phyloP scores from a whole-genome alignment of 495 filamentous ascomycete genomes.

The Hypoxylon intermedium region DNA sequence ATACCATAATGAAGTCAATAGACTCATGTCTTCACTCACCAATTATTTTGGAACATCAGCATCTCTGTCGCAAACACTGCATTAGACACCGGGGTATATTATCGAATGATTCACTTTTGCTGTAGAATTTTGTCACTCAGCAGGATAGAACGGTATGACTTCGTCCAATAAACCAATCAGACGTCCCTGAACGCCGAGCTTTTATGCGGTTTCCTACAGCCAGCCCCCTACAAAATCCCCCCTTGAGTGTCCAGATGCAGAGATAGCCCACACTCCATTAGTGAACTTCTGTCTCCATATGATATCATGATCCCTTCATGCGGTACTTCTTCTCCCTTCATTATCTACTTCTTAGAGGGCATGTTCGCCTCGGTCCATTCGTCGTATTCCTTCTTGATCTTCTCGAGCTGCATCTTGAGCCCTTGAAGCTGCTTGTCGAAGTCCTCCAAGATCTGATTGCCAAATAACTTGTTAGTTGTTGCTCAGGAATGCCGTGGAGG shows the following conservation, averaged over 20 bases:
- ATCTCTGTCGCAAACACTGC: not conserved
- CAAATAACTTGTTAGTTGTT: conserved; percentile 38
- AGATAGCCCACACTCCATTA: conserved; percentile 6
- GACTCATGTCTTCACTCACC: conserved; percentile 7
- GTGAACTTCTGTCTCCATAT: conserved; percentile 1
- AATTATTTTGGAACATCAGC: not conserved
- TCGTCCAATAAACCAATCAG: conserved; percentile 9
- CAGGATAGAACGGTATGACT: conserved; percentile 2
- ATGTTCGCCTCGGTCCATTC: conserved; percentile 68
- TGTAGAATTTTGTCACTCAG: not conserved
- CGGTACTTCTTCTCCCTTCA: not conserved
- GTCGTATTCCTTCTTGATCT: conserved; percentile 78
- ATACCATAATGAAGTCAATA: conserved; percentile 14
- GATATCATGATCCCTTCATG: conserved; percentile 15
- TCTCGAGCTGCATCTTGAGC: conserved; percentile 79
- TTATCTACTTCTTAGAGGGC: conserved; percentile 31
- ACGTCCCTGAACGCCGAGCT: conserved; percentile 31
- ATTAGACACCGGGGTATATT: not conserved
- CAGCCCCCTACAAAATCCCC: conserved; percentile 3
- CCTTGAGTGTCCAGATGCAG: conserved; percentile 12
- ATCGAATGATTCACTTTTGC: not conserved
- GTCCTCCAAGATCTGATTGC: conserved; percentile 78
- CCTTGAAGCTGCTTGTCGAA: conserved; percentile 88
- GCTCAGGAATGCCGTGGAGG: not conserved
- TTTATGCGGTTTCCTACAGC: conserved; percentile 31